Evolutionary conservation across 2,329 filamentous ascomycete genomes (phyloP).

Genomic region (Penicillium aurantiogriseum): DNA sequence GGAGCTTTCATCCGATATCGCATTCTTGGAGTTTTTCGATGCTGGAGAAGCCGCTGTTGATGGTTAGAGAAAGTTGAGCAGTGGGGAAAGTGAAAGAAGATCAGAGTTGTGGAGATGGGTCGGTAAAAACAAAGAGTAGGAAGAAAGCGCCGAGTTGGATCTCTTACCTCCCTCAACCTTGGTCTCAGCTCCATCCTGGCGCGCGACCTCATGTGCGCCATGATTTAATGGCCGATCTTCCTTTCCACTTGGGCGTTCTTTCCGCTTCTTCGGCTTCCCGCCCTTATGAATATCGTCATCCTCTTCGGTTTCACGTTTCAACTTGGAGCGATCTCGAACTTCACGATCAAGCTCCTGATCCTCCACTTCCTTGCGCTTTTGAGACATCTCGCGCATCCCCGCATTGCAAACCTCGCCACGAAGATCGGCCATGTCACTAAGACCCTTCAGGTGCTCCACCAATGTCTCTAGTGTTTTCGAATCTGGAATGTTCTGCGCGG

Average conservation of each 20-base stretch:
- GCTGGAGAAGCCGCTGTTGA: constrained; percentile 35
- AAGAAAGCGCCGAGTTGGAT: constrained; percentile 7
- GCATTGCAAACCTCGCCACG: constrained; percentile 59
- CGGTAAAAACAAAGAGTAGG: constrained; percentile 14
- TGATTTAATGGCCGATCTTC: constrained; percentile 61
- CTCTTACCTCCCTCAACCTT: constrained; percentile 55
- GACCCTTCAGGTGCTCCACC: constrained; percentile 54
- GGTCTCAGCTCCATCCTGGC: constrained; percentile 63
- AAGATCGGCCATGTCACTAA: constrained; percentile 58
- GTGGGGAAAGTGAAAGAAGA: constrained; percentile 9
- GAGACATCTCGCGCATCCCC: constrained; percentile 58
- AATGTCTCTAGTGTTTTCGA: constrained; percentile 50
- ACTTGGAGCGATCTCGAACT: constrained; percentile 49
- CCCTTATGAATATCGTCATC: constrained; percentile 51
- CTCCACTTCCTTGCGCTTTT: constrained; percentile 58
- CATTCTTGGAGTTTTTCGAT: constrained; percentile 40
- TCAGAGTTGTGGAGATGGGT: constrained; percentile 14
- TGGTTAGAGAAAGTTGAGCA: constrained; percentile 14
- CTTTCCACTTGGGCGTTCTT: constrained; percentile 62
- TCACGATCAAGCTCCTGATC: constrained; percentile 51
- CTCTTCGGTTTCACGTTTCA: constrained; percentile 48
- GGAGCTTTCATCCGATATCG: constrained; percentile 38
- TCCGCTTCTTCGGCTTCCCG: constrained; percentile 74
- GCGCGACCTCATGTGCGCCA: constrained; percentile 62
- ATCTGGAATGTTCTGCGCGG: constrained; percentile 50